These are phyloP conservation scores for Pseudopediastrum boryanum DNA, from an alignment of 139 green algal species.

Conservation along the genomic window DNA sequence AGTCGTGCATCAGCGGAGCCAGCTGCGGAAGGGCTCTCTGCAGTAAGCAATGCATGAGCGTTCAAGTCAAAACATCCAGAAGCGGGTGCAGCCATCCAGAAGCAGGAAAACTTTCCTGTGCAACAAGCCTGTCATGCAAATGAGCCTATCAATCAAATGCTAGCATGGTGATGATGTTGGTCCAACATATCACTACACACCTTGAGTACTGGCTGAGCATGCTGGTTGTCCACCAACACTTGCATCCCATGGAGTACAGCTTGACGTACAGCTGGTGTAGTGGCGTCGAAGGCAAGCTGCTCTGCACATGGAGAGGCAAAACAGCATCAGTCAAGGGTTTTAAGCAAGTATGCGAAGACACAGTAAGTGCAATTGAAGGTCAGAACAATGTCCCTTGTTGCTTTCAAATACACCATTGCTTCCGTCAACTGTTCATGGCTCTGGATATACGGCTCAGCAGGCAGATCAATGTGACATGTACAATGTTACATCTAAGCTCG, in stretches of 20 bases:
- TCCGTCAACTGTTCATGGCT: too few relatives aligned
- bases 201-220: conserved; percentile 77
- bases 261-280: conserved; percentile 50
- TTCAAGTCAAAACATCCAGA: neutral
- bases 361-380: too few relatives aligned
- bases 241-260: conserved; percentile 68
- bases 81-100: neutral
- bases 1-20: conserved; percentile 58
- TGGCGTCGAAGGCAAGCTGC: conserved; percentile 72
- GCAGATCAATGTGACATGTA: too few relatives aligned
- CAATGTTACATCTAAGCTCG: too few relatives aligned
- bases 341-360: too few relatives aligned
- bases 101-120: neutral
- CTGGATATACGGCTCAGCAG: too few relatives aligned
- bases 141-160: neutral
- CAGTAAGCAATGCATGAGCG: too few relatives aligned
- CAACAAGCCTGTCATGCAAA: neutral
- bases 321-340: neutral
- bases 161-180: neutral
- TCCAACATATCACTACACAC: neutral
- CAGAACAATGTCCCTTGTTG: too few relatives aligned
- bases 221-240: conserved; percentile 68
- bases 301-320: conserved; percentile 36
- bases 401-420: too few relatives aligned
- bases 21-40: conserved; percentile 64